phyloP scores from a whole-genome alignment of 2,329 filamentous ascomycete genomes.

The Claviceps capensis region DNA sequence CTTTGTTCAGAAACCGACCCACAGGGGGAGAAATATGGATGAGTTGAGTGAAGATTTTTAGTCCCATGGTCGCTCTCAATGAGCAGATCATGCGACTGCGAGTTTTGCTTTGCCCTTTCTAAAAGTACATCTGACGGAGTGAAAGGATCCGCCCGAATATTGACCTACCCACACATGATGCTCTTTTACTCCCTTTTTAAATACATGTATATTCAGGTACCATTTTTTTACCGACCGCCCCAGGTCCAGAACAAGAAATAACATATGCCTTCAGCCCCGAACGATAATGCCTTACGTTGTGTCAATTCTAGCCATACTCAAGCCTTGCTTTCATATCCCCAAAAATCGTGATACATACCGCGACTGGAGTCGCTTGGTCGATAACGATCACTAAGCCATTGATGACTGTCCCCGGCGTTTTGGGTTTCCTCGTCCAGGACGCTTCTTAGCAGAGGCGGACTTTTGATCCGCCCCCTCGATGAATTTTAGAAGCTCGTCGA shows the following conservation, averaged over 20 bases:
- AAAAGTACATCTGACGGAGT: conserved; percentile 1
- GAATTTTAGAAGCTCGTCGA: conserved; percentile 87
- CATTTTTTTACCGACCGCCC: background rate
- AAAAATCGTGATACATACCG: background rate
- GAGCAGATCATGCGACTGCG: background rate
- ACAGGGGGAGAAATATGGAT: background rate
- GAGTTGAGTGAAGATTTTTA: conserved; percentile 2
- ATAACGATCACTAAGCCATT: background rate
- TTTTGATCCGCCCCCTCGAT: conserved; percentile 64
- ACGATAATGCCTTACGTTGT: background rate
- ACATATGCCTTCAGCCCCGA: background rate
- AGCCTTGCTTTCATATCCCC: background rate
- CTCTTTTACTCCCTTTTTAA: background rate
- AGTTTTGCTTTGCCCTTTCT: background rate
- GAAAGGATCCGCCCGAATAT: background rate
- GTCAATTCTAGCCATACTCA: background rate
- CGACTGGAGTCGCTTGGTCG: background rate
- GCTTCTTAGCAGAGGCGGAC: conserved; percentile 41
- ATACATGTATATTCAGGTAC: background rate
- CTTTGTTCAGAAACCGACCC: background rate
- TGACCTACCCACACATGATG: background rate
- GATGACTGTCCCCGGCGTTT: conserved; percentile 32
- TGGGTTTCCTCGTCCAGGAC: conserved; percentile 37
- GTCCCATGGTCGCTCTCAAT: background rate
- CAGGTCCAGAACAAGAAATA: background rate